Evolutionary conservation across 2,329 filamentous ascomycete species (phyloP), one percentile per base, ranked within the genome.

Genomic region (Phyllosticta capitalensis): DNA sequence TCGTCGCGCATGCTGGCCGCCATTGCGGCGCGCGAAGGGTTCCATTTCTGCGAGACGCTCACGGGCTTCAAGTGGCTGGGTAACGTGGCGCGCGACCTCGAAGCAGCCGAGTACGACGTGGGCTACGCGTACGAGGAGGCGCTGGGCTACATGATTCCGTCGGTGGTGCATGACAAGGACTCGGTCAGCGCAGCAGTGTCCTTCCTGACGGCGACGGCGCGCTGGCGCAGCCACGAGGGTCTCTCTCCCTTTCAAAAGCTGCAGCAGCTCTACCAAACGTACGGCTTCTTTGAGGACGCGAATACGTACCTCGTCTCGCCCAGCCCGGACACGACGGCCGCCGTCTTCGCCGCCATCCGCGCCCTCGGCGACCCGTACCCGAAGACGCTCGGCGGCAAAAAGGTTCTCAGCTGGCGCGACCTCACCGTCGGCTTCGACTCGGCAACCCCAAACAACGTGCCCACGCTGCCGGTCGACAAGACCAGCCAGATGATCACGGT

Each of bases 11-110:
- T 86, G 82, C 75, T 87, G 1, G 73, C 77, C 10, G 77, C 77
- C 24, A 80, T 86, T 72, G 82, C 82, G 0, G 67, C 72, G 26
- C 72, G 76, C 20, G 79, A 81, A 68, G 80, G 79, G 1, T 81
- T 85, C 63, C 72, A 79, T 55, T 84, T 82, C 66, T 74, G 77
- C 61, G 83, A 86, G 65, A 85, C 84, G 0, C 71, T 87, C 28
- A 87, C 84, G 0, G 84, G 84, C 1, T 87, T 87, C 73, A 87
- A 87, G 68, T 87, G 84, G 84, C 79, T 87, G 63, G 84, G 83
- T 2, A 86, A 85, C 63, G 75, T 80, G 52, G 81, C 82, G 1
- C 76, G 78, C 19, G 72, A 78, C n/a, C 74, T 85, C 1, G 60
- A 78, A 59, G 65, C 68, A 2, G 66, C 73, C 58, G 81, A 79